phyloP scores from a whole-genome alignment of 2,329 filamentous ascomycete species.

The Colletotrichum camelliae region DNA sequence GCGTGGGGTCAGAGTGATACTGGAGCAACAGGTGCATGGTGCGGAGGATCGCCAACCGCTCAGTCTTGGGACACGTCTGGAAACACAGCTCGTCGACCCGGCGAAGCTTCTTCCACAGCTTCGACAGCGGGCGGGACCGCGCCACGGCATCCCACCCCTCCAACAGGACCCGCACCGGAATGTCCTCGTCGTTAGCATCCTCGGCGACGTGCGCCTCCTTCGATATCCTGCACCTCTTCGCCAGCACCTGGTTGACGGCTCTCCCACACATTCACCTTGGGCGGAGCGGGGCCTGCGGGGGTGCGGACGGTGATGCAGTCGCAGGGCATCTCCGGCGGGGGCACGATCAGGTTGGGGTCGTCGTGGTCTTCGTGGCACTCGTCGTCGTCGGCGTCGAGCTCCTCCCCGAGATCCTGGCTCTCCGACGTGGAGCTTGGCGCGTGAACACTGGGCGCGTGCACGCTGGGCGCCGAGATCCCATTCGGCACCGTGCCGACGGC shows the following conservation, averaged over 20 bases:
- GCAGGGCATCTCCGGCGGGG: not conserved
- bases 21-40: constrained; percentile 29
- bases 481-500: not conserved
- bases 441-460: not conserved
- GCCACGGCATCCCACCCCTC: constrained; percentile 35
- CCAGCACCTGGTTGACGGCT: constrained; percentile 26
- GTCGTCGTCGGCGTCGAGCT: not conserved
- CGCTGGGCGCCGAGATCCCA: not conserved
- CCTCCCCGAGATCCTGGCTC: constrained; percentile 2
- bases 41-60: constrained; percentile 29
- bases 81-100: constrained; percentile 30
- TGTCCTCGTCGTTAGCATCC: constrained; percentile 28
- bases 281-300: not conserved
- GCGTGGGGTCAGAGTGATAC: constrained; percentile 30
- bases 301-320: not conserved
- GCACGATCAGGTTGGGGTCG: constrained; percentile 3
- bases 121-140: constrained; percentile 27
- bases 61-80: constrained; percentile 15
- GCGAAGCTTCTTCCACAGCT: constrained; percentile 31
- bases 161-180: constrained; percentile 27
- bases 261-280: constrained; percentile 29
- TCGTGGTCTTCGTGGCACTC: not conserved
- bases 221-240: constrained; percentile 16
- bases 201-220: constrained; percentile 18
- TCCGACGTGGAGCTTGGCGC: constrained; percentile 8